Percentiles rank a stretch among this genome's conserved stretches.
Conservation (phyloP, 768 basidiomycete genomes). For the Lactarius evosmus region DNA sequence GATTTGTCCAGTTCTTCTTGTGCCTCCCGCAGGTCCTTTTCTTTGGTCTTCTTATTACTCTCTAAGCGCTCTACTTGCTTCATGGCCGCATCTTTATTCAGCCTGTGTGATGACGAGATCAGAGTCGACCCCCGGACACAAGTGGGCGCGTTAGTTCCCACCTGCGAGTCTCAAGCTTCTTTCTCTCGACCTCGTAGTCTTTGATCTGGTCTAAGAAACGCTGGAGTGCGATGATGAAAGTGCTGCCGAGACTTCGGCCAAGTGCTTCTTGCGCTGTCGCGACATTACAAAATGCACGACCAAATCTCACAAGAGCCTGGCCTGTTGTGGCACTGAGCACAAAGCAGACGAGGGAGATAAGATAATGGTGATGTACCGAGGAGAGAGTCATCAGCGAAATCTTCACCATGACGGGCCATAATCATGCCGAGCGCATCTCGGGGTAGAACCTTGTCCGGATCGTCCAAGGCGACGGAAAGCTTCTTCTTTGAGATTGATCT, state of each 20-base stretch:
- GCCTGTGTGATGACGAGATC: constrained; percentile 40
- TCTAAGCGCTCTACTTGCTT: constrained; percentile 67
- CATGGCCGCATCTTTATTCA: constrained; percentile 73
- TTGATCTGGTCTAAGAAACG: constrained; percentile 70
- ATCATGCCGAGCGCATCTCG: constrained; percentile 44
- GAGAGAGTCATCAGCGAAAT: constrained; percentile 33
- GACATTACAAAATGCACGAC: constrained; percentile 80
- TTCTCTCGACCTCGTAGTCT: constrained; percentile 75
- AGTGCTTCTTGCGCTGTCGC: constrained; percentile 84
- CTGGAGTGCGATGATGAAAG: constrained; percentile 65
- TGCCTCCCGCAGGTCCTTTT: constrained; percentile 64
- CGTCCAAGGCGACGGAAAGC: constrained; percentile 35
- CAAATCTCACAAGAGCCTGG: constrained; percentile 66
- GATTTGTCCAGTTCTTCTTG: constrained; percentile 77
- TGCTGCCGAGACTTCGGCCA: constrained; percentile 67
- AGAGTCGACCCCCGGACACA: neutral
- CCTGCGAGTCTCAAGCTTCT: constrained; percentile 87
- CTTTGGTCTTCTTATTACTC: constrained; percentile 78
- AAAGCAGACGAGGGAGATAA: neutral
- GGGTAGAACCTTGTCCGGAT: constrained; percentile 38
- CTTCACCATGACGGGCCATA: constrained; percentile 43
- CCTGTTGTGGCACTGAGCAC: constrained; percentile 44
- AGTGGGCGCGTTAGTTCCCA: constrained; percentile 34
- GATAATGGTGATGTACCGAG: constrained; percentile 17
- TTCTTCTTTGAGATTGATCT: constrained; percentile 32